A percentile compares a stretch with the other conserved stretches of the same genome.
Evolutionary conservation across 805 yeast genomes (phyloP).

Genomic region (Myxozyma udenii): DNA sequence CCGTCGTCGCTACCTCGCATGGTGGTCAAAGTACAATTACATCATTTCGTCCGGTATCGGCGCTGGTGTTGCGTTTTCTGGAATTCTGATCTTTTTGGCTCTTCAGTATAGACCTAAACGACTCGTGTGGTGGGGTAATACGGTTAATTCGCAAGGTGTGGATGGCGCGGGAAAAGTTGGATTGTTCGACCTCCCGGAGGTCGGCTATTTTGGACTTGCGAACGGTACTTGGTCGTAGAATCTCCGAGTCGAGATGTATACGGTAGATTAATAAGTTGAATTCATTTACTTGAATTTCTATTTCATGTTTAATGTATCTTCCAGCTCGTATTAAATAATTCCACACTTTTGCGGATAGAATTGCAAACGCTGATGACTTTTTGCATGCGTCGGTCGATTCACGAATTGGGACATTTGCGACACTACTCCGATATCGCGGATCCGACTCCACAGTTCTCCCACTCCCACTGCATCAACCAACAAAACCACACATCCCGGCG

Average conservation of each 20-base stretch:
- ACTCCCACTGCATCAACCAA: too few relatives aligned
- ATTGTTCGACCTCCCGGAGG: slow-evolving; percentile 7
- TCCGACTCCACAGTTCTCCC: too few relatives aligned
- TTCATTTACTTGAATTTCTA: neutral
- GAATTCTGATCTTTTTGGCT: slow-evolving; percentile 55
- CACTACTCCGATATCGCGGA: too few relatives aligned
- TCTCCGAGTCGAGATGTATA: neutral
- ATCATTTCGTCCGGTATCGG: slow-evolving; percentile 62
- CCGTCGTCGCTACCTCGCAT: slow-evolving; percentile 52
- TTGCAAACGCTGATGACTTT: too few relatives aligned
- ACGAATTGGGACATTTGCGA: too few relatives aligned
- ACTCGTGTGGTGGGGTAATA: slow-evolving; percentile 66
- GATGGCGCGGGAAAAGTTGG: slow-evolving; percentile 13
- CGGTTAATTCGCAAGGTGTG: slow-evolving; percentile 13
- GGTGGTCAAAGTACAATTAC: slow-evolving; percentile 78
- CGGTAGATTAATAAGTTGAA: neutral
- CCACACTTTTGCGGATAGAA: too few relatives aligned
- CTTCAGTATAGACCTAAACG: slow-evolving; percentile 43
- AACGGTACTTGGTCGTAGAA: slow-evolving; percentile 12
- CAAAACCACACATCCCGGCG: too few relatives aligned
- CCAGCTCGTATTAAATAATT: too few relatives aligned
- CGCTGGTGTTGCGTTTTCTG: slow-evolving; percentile 62
- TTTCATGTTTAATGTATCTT: neutral
- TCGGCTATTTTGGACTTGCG: slow-evolving; percentile 14
- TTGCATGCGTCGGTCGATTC: too few relatives aligned